Base-by-base conservation (phyloP, 2,329 filamentous ascomycete species). In the Sporothrix brunneoviolacea region DNA sequence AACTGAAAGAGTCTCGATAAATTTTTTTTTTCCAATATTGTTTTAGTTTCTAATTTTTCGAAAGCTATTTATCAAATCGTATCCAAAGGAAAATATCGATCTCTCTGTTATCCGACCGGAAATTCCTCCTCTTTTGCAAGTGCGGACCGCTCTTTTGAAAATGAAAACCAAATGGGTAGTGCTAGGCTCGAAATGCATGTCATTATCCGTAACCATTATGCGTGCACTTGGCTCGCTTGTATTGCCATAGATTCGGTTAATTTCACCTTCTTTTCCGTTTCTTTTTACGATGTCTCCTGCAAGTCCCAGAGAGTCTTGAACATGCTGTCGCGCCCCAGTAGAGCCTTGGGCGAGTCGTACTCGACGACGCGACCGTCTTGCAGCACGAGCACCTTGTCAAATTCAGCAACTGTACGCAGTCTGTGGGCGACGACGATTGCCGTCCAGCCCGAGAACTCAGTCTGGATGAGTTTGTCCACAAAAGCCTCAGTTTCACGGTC, bases 401-500 rank as follows among this genome's bases (percentile, higher is more conserved):
- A 77, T 53, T 72, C 71, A 39, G 72, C 63, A 28, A 77, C 72
- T 0, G 71, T 76, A 8, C 66, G 55, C 19, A 70, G 54, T 2
- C 62, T 55, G 54, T 70, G 67, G 30, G 63, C 64, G 2, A 69
- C 61, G 0, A 62, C 62, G 24, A 70, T 57, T 13, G 84, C 72
- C 2, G 81, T 84, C 59, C 77, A 74, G 4, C 66, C 68, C 2
- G 63, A 61, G 59, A 84, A 82, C 30, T 70, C 69, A 32, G 72
- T 66, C 3, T 73, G 68, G 50, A 83, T 74, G 19, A 83, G 65
- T 7, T 66, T 64, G 57, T 81, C 76, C 63, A 83, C 77, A 10
- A 71, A 63, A 37, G 71, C 66, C 52, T 83, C 79, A 0, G 79
- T 81, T 50, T 73, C 70, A 13, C 65, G 64, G 56, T 84, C 80